A percentile compares a stretch with the other conserved stretches of the same genome.
These are phyloP conservation scores for Termitomyces sp. DNA, from an alignment of 768 basidiomycete genomes.

Conservation along the genomic window DNA sequence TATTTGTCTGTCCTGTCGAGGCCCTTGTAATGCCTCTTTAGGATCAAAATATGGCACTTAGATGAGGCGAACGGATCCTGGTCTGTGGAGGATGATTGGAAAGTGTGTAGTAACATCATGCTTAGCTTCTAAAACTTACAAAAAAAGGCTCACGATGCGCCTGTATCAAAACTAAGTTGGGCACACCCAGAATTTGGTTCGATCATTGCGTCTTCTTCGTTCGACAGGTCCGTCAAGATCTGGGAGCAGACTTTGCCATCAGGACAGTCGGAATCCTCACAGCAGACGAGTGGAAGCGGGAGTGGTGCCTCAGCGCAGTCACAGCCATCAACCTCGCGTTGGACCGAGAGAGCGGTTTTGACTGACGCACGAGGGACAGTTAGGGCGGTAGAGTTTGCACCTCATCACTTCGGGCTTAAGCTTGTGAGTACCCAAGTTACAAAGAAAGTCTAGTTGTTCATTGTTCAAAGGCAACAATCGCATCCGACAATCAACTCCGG, in stretches of 20 bases:
- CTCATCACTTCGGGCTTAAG: conserved; percentile 84
- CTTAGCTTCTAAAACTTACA: background rate
- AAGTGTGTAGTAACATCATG: conserved; percentile 41
- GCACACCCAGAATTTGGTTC: conserved; percentile 92
- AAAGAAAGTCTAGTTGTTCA: background rate
- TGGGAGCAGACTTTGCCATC: conserved; percentile 67
- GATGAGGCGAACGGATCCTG: conserved; percentile 72
- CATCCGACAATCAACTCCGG: conserved; percentile 83
- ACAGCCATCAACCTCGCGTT: conserved; percentile 41
- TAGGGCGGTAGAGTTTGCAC: conserved; percentile 82
- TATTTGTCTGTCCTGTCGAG: background rate
- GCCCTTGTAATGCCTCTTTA: conserved; percentile 23
- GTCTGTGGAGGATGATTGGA: conserved; percentile 88
- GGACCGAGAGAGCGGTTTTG: conserved; percentile 73
- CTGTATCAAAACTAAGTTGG: conserved; percentile 81
- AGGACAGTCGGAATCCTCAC: conserved; percentile 22
- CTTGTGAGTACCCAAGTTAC: conserved; percentile 47
- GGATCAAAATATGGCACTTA: conserved; percentile 84
- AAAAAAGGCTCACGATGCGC: conserved; percentile 87
- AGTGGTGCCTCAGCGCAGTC: conserved; percentile 18
- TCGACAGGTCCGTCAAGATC: conserved; percentile 89
- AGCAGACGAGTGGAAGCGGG: conserved; percentile 21
- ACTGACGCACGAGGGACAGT: conserved; percentile 86
- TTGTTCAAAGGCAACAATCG: conserved; percentile 70
- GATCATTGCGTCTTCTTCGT: conserved; percentile 82